phyloP scores from a whole-genome alignment of 768 basidiomycete genomes.

The Russula vinacea region DNA sequence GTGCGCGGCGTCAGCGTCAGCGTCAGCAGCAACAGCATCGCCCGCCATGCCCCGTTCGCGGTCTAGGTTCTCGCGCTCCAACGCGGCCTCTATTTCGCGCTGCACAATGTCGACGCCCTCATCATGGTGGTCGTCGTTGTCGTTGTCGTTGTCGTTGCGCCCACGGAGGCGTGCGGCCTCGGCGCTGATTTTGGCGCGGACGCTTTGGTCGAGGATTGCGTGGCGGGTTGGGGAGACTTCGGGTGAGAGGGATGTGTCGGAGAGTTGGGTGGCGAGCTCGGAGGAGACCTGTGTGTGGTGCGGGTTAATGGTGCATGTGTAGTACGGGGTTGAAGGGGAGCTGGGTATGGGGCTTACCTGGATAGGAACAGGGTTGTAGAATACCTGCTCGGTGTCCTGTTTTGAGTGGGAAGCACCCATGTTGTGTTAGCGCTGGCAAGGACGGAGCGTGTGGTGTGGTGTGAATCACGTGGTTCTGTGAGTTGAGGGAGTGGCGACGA shows the following conservation, averaged over 20 bases:
- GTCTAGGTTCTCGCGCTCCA: conserved; percentile 88
- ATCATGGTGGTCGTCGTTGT: not conserved
- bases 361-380: conserved; percentile 41
- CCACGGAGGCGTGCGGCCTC: conserved; percentile 63
- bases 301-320: too few species aligned
- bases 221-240: conserved; percentile 67
- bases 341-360: conserved; percentile 36
- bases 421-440: too few species aligned
- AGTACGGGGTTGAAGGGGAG: too few species aligned
- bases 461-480: not conserved
- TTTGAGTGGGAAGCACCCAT: conserved; percentile 77
- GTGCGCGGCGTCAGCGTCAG: conserved; percentile 29
- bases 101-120: conserved; percentile 69
- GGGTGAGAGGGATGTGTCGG: conserved; percentile 58
- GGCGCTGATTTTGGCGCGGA: conserved; percentile 65
- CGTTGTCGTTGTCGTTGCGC: conserved; percentile 50
- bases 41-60: conserved; percentile 59
- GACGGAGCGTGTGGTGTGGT: not conserved
- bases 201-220: conserved; percentile 65
- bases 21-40: conserved; percentile 15
- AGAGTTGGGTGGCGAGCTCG: conserved; percentile 75
- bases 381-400: conserved; percentile 55
- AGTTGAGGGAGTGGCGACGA: too few species aligned
- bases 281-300: conserved; percentile 66
- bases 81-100: conserved; percentile 67